phyloP scores from a whole-genome alignment of 495 filamentous ascomycete genomes.

The Aspergillus carlsbadensis region DNA sequence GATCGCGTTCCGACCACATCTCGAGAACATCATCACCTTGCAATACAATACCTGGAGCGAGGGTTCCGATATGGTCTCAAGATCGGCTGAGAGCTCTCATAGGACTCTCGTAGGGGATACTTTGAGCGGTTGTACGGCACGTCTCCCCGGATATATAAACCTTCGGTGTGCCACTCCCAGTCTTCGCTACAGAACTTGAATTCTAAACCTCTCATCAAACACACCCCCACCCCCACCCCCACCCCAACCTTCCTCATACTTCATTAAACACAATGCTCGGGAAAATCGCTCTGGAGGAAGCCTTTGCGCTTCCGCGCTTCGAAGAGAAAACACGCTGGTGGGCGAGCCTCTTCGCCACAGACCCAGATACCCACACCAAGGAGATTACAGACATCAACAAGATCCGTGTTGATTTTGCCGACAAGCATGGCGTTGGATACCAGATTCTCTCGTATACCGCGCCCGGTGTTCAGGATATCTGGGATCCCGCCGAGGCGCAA shows the following conservation, averaged over 20 bases:
- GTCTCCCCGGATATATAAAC: no score
- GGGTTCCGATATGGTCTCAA: background rate
- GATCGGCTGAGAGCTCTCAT: background rate
- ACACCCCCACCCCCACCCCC: background rate
- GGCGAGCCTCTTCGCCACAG: constrained; percentile 45
- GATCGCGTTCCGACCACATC: constrained; percentile 9
- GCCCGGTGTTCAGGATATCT: constrained; percentile 58
- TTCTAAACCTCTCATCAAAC: background rate
- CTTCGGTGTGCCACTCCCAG: no score
- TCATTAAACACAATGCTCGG: constrained; percentile 40
- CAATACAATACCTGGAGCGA: background rate
- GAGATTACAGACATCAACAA: constrained; percentile 52
- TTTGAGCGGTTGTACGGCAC: no score
- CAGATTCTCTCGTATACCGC: constrained; percentile 57
- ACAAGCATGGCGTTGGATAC: constrained; percentile 59
- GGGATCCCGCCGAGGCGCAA: constrained; percentile 45
- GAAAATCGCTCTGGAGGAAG: constrained; percentile 54
- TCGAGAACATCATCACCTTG: background rate
- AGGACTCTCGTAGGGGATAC: no score
- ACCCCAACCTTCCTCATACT: background rate
- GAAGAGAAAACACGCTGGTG: constrained; percentile 49
- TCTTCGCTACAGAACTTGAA: no score
- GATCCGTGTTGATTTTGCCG: constrained; percentile 50
- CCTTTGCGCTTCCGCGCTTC: constrained; percentile 48
- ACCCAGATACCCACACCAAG: constrained; percentile 39